These are phyloP conservation scores for Mycena galopus DNA, from an alignment of 768 basidiomycete genomes.

Conservation along the genomic window DNA sequence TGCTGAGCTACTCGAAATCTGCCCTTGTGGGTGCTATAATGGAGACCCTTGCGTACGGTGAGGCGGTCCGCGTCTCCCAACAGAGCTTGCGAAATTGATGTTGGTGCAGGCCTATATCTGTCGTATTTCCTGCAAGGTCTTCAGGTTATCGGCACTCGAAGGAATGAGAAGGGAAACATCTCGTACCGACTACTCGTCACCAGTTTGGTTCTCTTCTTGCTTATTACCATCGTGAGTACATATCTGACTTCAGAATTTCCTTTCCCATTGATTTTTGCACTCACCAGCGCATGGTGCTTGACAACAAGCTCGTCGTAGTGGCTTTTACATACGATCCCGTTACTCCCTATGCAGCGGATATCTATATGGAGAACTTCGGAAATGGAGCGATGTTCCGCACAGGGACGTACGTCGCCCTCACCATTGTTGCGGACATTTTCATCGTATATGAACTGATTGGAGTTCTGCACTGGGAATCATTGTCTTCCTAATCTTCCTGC, in stretches of 20 bases:
- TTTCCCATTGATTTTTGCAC: background rate
- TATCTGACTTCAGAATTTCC: background rate
- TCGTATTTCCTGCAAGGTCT: conserved; percentile 18
- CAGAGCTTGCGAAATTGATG: background rate
- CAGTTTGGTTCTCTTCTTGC: conserved; percentile 22
- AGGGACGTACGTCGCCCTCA: conserved; percentile 32
- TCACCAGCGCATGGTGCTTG: conserved; percentile 32
- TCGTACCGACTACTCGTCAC: conserved; percentile 7
- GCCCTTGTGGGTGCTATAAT: conserved; percentile 23
- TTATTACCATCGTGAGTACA: conserved; percentile 28
- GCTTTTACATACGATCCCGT: conserved; percentile 27
- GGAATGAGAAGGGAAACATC: conserved; percentile 7
- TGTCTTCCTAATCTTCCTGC: background rate
- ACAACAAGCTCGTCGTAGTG: conserved; percentile 22
- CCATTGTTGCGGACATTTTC: conserved; percentile 33
- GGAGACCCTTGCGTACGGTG: conserved; percentile 31
- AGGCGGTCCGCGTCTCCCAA: background rate
- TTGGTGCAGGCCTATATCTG: conserved; percentile 22
- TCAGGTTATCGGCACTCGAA: conserved; percentile 8
- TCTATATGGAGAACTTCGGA: conserved; percentile 25
- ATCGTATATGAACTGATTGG: conserved; percentile 7
- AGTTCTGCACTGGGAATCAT: background rate
- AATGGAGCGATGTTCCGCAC: conserved; percentile 35
- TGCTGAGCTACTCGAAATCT: conserved; percentile 27
- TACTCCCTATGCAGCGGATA: conserved; percentile 30